Evolutionary conservation across 768 basidiomycete genomes (phyloP).

Genomic region (Phanerochaete sordida): DNA sequence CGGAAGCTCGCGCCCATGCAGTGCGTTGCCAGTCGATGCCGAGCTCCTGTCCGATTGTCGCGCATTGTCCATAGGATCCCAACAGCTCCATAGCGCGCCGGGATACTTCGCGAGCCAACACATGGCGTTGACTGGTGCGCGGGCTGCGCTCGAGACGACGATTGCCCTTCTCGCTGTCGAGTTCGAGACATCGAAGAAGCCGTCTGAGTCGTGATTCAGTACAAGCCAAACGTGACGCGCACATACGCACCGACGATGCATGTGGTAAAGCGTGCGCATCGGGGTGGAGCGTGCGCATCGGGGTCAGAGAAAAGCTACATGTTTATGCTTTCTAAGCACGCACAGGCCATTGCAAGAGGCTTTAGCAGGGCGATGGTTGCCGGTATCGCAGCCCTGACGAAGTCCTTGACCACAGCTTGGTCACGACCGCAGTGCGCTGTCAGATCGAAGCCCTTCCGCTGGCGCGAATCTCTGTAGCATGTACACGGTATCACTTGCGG

Average conservation of each 20-base stretch:
- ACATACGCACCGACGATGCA: conserved; percentile 65
- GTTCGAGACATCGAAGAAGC: conserved; percentile 75
- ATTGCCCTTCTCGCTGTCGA: conserved; percentile 83
- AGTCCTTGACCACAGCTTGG: too few species aligned
- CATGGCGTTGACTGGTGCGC: conserved; percentile 78
- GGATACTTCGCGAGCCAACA: conserved; percentile 80
- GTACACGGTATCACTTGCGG: conserved; percentile 76
- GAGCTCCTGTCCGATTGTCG: conserved; percentile 79
- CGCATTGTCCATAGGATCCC: conserved; percentile 90
- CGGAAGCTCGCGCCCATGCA: conserved; percentile 79
- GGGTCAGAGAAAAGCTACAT: neutral
- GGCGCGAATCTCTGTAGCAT: conserved; percentile 55
- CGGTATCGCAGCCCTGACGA: conserved; percentile 52
- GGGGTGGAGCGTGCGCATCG: too few species aligned
- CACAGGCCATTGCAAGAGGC: conserved; percentile 72
- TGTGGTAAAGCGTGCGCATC: conserved; percentile 80
- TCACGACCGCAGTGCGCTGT: neutral
- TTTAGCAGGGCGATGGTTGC: conserved; percentile 91
- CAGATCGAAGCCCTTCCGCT: conserved; percentile 16
- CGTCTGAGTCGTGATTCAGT: conserved; percentile 40
- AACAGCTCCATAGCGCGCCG: conserved; percentile 80
- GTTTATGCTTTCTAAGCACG: conserved; percentile 13
- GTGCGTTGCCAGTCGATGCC: conserved; percentile 82
- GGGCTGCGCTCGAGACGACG: conserved; percentile 88
- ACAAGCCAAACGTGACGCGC: neutral